These are phyloP conservation scores for Chamaecrista fasciculata DNA, from an alignment of 306 rosid species.

Conservation along the genomic window DNA sequence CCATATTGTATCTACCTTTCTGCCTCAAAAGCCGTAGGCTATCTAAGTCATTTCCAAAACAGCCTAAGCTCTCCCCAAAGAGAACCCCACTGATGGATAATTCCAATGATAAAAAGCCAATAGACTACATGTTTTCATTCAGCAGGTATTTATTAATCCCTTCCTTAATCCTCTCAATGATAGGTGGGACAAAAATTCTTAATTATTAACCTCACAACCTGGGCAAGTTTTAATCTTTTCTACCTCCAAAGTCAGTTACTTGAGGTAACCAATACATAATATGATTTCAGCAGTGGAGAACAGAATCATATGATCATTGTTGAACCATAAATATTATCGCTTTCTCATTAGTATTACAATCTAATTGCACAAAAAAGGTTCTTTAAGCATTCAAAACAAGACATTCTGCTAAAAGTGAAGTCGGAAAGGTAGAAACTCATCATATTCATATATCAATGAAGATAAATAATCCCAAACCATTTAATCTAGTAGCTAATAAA, in stretches of 20 bases:
- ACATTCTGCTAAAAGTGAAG: not conserved
- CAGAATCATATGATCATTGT: not conserved
- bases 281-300: not conserved
- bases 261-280: not conserved
- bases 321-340: not conserved
- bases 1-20: not conserved
- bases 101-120: not conserved
- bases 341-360: not conserved
- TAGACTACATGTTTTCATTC: not conserved
- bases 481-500: not conserved
- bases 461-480: not conserved
- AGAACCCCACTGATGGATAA: not conserved
- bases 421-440: not conserved
- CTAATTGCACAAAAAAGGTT: not conserved
- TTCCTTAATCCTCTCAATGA: not conserved
- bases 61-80: not conserved
- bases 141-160: not conserved
- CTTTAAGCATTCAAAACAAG: not conserved
- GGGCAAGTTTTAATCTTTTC: not conserved
- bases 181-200: not conserved
- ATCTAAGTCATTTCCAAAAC: not conserved
- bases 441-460: not conserved
- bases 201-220: not conserved
- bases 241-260: not conserved
- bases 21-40: not conserved